Evolutionary conservation across 2,329 filamentous ascomycete genomes (phyloP).

Genomic region (Podosphaera fusca): DNA sequence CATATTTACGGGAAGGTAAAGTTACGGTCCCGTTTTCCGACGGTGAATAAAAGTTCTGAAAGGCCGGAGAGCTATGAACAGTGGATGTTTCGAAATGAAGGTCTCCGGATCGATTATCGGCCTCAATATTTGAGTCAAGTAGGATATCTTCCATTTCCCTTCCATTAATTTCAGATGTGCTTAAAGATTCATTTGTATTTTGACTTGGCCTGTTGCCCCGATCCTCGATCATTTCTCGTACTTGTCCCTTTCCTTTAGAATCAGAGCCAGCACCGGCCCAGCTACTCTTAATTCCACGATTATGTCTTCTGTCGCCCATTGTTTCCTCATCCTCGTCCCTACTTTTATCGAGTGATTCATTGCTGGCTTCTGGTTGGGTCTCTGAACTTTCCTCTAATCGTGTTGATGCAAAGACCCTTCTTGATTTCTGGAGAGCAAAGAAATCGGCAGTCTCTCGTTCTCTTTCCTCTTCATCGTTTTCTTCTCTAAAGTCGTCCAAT

Average conservation of each 20-base stretch:
- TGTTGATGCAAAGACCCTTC: conserved; percentile 67
- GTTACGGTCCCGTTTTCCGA: conserved; percentile 13
- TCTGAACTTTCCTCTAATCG: conserved; percentile 70
- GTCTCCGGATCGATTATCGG: conserved; percentile 36
- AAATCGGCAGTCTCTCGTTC: conserved; percentile 85
- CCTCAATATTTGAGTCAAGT: conserved; percentile 42
- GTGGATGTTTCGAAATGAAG: conserved; percentile 29
- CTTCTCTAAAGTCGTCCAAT: conserved; percentile 73
- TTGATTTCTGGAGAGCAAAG: conserved; percentile 72
- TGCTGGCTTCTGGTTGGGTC: conserved; percentile 47
- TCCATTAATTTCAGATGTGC: conserved; percentile 22
- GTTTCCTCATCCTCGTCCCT: conserved; percentile 21
- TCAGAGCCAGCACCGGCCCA: conserved; percentile 28
- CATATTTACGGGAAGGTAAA: conserved; percentile 8
- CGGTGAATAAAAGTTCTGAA: conserved; percentile 29
- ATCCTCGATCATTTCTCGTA: conserved; percentile 17
- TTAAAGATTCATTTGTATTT: conserved; percentile 10
- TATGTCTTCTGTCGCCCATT: conserved; percentile 24
- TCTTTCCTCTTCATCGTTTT: conserved; percentile 79
- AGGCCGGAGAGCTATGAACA: conserved; percentile 34
- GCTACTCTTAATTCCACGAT: conserved; percentile 34
- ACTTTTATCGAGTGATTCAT: conserved; percentile 29
- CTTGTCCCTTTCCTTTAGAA: conserved; percentile 10
- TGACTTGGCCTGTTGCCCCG: conserved; percentile 18
- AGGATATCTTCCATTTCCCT: conserved; percentile 70